Evolutionary conservation across 2,329 filamentous ascomycete species (phyloP).

Genomic region (Cercospora sp.): DNA sequence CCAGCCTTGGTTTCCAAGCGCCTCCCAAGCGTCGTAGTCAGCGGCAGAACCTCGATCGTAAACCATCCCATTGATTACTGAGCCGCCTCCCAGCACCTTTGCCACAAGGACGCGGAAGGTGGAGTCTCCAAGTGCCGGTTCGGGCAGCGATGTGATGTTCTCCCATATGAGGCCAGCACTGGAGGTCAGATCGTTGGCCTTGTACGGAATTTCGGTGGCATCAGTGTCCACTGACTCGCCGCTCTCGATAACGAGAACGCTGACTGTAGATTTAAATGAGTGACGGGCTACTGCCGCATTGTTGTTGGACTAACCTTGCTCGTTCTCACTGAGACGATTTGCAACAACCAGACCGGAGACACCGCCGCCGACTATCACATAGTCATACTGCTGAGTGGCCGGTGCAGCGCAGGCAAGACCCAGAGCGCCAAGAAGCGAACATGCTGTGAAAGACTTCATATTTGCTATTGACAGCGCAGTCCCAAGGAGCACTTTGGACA

Average conservation of each 20-base stretch:
- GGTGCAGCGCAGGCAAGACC: neutral
- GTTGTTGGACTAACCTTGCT: constrained; percentile 15
- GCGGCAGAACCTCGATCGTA: constrained; percentile 40
- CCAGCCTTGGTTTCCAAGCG: constrained; percentile 27
- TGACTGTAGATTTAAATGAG: constrained; percentile 14
- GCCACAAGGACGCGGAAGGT: constrained; percentile 26
- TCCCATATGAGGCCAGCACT: constrained; percentile 14
- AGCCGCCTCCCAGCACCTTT: constrained; percentile 40
- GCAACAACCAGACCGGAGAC: constrained; percentile 35
- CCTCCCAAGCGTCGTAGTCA: constrained; percentile 46
- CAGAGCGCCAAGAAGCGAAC: neutral
- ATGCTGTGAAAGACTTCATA: constrained; percentile 3
- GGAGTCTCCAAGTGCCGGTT: constrained; percentile 28
- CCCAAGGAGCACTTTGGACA: neutral
- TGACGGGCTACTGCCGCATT: neutral
- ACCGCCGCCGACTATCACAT: constrained; percentile 36
- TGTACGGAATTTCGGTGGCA: constrained; percentile 16
- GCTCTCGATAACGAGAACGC: constrained; percentile 38
- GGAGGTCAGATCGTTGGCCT: constrained; percentile 18
- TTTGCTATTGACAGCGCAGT: neutral
- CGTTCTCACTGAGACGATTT: constrained; percentile 32
- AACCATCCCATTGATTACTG: constrained; percentile 43
- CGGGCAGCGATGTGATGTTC: constrained; percentile 17
- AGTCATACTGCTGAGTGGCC: constrained; percentile 24
- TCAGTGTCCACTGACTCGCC: constrained; percentile 27